Conservation (phyloP, 208 protist genomes). For the Lotmaria passim region DNA sequence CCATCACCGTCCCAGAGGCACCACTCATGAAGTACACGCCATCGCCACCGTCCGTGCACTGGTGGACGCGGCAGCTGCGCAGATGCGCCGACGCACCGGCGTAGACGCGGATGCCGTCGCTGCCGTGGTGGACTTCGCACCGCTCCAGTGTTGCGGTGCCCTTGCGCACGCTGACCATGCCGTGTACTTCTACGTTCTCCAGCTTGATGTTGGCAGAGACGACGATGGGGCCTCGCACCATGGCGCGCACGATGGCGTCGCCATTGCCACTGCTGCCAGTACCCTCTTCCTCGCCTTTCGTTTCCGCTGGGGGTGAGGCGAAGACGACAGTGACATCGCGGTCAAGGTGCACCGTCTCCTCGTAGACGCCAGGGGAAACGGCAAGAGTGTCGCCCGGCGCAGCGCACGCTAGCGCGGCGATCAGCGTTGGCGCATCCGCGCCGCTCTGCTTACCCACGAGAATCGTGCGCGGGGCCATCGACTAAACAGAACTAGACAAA, state of each 20-base stretch:
- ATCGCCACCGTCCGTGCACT: constrained; percentile 72
- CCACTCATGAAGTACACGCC: constrained; percentile 81
- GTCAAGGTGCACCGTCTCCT: constrained; percentile 66
- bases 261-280: constrained; percentile 30
- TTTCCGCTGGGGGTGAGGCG: neutral
- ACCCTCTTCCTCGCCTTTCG: neutral
- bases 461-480: constrained; percentile 31
- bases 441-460: constrained; percentile 43
- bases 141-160: constrained; percentile 70
- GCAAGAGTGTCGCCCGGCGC: constrained; percentile 61
- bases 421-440: constrained; percentile 64
- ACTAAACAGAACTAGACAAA: neutral
- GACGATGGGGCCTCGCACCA: constrained; percentile 58
- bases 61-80: constrained; percentile 64
- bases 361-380: constrained; percentile 75
- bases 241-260: constrained; percentile 31
- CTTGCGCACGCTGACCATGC: constrained; percentile 75
- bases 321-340: constrained; percentile 52
- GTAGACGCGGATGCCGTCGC: constrained; percentile 79
- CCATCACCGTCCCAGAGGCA: constrained; percentile 63
- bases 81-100: constrained; percentile 51
- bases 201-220: constrained; percentile 58
- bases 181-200: constrained; percentile 54
- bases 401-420: constrained; percentile 56
- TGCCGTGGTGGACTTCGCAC: constrained; percentile 81